Base-by-base conservation (phyloP, 2,329 filamentous ascomycete genomes). In the Xylaria sp. region DNA sequence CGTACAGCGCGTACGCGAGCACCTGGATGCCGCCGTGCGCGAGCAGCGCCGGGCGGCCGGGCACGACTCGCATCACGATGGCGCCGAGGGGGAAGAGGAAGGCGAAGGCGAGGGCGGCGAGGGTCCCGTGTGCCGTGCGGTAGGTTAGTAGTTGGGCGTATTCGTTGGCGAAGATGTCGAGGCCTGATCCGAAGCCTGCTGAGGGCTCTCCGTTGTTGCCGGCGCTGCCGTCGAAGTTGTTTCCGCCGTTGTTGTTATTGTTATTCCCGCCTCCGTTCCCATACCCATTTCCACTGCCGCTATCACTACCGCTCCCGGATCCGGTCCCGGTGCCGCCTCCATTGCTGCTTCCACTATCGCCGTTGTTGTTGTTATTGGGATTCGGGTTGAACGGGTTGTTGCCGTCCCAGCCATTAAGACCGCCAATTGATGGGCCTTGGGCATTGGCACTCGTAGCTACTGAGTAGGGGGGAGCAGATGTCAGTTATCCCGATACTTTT, bases 61-160 rank as follows among this genome's bases (percentile, higher is more conserved):
- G 78, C 0, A 82, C 34, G 1, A 81, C 55, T 9, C 83, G 80
- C 73, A 85, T 76, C 27, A 83, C 47, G 53, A 85, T 79, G 1
- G 82, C 78, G 55, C 83, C 83, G 19, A 82, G 58, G 1, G 83
- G 84, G 71, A 85, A 84, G 19, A 85, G 70, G 21, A 81, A 71
- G 11, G 81, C 81, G 64, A 85, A 81, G 30, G 81, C 79, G 5
- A 82, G 19, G 8, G 79, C 73, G 6, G 80, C 81, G 4, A 85
- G 70, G 34, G 81, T 76, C 14, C 82, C 82, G 75, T 85, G 83
- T 32, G 79, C 71, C 4, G 72, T 77, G 30, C 82, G 78, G 53
- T 77, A 77, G 62, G 71, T 70, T 42, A 72, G 70, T n/a, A 78
- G 78, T 4, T 64, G 39, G 1, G 70, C 39, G 51, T 78, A 64